Conservation (phyloP, 192 early-diverging fungal genomes). For the Backusella westeae region DNA sequence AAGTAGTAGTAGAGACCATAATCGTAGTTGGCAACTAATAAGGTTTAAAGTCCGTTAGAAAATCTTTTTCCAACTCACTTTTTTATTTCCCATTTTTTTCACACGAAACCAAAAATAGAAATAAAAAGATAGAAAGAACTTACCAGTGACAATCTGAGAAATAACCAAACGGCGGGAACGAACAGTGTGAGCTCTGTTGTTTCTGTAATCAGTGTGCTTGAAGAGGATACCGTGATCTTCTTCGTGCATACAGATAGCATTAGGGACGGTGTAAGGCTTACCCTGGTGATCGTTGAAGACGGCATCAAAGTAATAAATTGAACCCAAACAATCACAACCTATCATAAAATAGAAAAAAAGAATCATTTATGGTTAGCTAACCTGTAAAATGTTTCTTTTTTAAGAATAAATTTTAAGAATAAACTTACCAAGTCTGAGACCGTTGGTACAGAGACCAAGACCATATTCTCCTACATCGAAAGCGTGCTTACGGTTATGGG, state of each 20-base stretch:
- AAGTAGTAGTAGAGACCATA: constrained; percentile 43
- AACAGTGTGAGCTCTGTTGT: constrained; percentile 33
- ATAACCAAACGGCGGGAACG: constrained; percentile 37
- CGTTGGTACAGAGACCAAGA: constrained; percentile 41
- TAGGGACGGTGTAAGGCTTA: constrained; percentile 34
- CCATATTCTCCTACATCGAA: constrained; percentile 46
- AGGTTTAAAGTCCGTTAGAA: constrained; percentile 1
- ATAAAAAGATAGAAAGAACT: constrained; percentile 2
- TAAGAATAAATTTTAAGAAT: background rate
- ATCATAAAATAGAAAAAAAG: background rate
- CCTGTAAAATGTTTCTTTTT: background rate
- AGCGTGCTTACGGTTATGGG: constrained; percentile 37
- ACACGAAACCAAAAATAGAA: constrained; percentile 5
- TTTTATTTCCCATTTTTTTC: background rate
- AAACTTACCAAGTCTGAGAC: constrained; percentile 21
- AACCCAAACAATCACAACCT: constrained; percentile 42
- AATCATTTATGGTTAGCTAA: background rate
- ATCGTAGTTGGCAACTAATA: constrained; percentile 41
- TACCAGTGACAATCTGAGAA: constrained; percentile 40
- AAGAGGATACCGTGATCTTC: constrained; percentile 39
- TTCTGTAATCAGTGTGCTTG: constrained; percentile 44
- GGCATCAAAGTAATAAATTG: constrained; percentile 44
- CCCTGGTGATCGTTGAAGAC: constrained; percentile 36
- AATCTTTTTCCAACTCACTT: background rate
- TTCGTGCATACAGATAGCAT: constrained; percentile 42